phyloP scores from a whole-genome alignment of 371 early-diverging fungal species.

The Caulochytrium protostelioides region DNA sequence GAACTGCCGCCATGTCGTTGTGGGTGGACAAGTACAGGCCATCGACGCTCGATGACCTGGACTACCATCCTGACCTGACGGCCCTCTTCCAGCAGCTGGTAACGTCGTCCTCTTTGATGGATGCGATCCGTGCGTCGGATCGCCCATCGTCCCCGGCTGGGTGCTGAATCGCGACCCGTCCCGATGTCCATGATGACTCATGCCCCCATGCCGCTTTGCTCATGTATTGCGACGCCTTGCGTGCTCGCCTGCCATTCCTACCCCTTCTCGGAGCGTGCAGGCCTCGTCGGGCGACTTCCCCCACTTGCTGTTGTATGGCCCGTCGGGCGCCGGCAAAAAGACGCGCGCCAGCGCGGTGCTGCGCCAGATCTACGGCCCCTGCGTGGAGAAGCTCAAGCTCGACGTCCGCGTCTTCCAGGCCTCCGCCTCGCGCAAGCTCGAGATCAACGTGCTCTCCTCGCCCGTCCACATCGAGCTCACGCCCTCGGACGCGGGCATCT shows the following conservation, averaged over 20 bases:
- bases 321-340: constrained; percentile 91
- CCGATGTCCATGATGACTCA: too few species aligned
- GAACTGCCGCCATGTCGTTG: constrained; percentile 50
- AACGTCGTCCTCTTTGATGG: constrained; percentile 1
- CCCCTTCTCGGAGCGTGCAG: constrained; percentile 16
- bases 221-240: not conserved
- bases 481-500: constrained; percentile 84
- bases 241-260: not conserved
- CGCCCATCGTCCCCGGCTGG: not conserved
- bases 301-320: constrained; percentile 91
- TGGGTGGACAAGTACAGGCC: constrained; percentile 97
- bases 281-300: constrained; percentile 67
- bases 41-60: constrained; percentile 55
- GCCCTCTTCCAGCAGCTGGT: constrained; percentile 56
- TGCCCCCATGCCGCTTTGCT: not conserved
- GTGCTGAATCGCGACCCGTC: not conserved
- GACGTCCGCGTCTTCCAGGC: constrained; percentile 65
- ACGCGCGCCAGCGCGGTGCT: constrained; percentile 73
- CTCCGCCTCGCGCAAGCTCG: constrained; percentile 58
- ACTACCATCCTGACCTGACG: constrained; percentile 55
- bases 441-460: constrained; percentile 62
- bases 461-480: constrained; percentile 84
- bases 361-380: constrained; percentile 70
- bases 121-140: not conserved
- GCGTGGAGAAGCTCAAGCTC: constrained; percentile 83